These are phyloP conservation scores for Rehmannia glutinosa DNA, from an alignment of 257 asterid genomes.

Conservation along the genomic window DNA sequence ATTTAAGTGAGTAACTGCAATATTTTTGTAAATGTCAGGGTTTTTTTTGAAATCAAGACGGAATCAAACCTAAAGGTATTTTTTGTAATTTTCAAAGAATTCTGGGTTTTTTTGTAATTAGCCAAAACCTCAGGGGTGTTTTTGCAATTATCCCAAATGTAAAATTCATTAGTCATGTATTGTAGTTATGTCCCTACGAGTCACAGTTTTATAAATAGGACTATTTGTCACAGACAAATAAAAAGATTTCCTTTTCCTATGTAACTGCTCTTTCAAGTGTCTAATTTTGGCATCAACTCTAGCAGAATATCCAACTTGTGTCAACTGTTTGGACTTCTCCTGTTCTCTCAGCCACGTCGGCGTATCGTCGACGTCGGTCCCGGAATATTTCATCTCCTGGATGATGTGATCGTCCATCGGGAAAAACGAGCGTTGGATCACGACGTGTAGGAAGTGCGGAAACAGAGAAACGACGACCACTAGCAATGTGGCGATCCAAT, in stretches of 20 bases:
- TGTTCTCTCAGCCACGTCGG: slow-evolving; percentile 63
- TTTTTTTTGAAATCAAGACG: too few species aligned
- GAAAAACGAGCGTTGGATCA: slow-evolving; percentile 36
- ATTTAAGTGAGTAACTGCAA: too few species aligned
- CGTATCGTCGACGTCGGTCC: slow-evolving; percentile 30
- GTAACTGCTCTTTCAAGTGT: slow-evolving; percentile 38
- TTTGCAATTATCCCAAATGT: too few species aligned
- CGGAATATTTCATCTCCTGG: slow-evolving; percentile 43
- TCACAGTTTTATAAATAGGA: slow-evolving; percentile 24
- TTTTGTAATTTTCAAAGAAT: too few species aligned
- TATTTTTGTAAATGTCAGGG: too few species aligned
- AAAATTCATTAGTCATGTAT: too few species aligned
- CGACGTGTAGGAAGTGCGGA: slow-evolving; percentile 37
- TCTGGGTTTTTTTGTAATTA: too few species aligned
- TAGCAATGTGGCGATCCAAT: slow-evolving; percentile 41
- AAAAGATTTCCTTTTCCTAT: slow-evolving; percentile 39
- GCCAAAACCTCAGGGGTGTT: too few species aligned
- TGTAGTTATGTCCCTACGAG: slow-evolving; percentile 17
- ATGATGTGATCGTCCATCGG: slow-evolving; percentile 58
- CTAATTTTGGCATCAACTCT: slow-evolving; percentile 64
- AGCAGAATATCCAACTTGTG: slow-evolving; percentile 60
- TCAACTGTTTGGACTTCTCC: slow-evolving; percentile 40
- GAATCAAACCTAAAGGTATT: too few species aligned
- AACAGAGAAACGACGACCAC: slow-evolving; percentile 37
- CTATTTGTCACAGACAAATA: slow-evolving; percentile 30